Evolutionary conservation across 2,329 filamentous ascomycete genomes (phyloP), one percentile per base, ranked within the genome.

Genomic region (Tetracladium maxilliforme): DNA sequence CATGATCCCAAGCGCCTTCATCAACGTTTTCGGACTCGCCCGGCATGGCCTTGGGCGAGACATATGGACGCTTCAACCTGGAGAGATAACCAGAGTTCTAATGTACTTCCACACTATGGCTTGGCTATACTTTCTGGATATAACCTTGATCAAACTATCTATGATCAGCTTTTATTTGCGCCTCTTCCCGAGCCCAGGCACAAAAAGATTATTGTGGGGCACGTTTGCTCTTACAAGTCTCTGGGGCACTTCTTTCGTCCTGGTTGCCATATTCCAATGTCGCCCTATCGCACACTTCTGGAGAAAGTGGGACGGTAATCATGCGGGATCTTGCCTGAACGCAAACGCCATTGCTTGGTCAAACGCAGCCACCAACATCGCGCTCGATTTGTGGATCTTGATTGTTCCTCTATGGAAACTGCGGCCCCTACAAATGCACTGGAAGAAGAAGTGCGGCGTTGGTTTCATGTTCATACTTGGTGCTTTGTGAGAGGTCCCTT

Each of bases 401-500:
- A 44, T 40, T 1, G 33, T 60, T 1, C 56, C 56, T 0, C 36
- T 60, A 13, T 47, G 44, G 14, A 45, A 52, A 12, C 32, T 61
- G 1, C 30, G 41, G 5, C 36, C 35, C 0, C 35, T 62, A 12
- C 29, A 38, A 13, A 24, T 51, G 3, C 45, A 47, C 10, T 49
- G 44, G 35, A 51, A 48, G 36, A 56, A 56, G 37, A 62, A 60
- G 37, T 30, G 54, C 14, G 48, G 48, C 4, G 45, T 60, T 1
- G 36, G 40, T 1, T 33, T 54, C 17, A 59, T 61, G 50, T 58
- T 62, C 22, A 40, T 45, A 4, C 44, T 59, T 2, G 57, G 58
- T 18, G 41, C 48, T 2, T 52, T 53, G 47, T 51, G 24, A 40
- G 48, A 27, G 36, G 29, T n/a, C 16, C 16, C 12, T 15, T 19